phyloP scores from a whole-genome alignment of 2,329 filamentous ascomycete species.

The Huntiella savannae region DNA sequence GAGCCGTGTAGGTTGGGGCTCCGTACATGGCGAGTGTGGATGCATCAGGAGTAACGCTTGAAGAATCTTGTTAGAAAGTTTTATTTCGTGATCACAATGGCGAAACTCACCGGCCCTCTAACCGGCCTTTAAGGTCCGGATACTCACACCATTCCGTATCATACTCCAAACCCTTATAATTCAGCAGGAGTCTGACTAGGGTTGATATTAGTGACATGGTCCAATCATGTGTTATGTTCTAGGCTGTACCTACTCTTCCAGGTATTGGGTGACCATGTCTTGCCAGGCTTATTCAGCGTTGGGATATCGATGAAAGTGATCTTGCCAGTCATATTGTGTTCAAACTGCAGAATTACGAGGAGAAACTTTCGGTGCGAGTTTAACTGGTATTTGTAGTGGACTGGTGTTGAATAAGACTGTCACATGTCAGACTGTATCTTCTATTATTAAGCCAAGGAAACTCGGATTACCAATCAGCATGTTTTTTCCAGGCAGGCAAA shows the following conservation, averaged over 20 bases:
- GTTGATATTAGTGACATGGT: constrained; percentile 1
- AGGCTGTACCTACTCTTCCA: constrained; percentile 40
- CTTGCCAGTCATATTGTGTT: constrained; percentile 14
- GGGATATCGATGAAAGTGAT: constrained; percentile 45
- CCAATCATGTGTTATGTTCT: neutral
- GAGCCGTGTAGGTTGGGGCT: constrained; percentile 30
- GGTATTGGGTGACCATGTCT: constrained; percentile 46
- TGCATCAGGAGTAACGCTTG: constrained; percentile 24
- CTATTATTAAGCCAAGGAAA: no score
- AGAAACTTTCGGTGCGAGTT: no score
- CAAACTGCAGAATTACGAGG: no score
- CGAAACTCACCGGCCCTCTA: constrained; percentile 32
- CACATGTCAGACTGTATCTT: no score
- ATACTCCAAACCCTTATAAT: constrained; percentile 50
- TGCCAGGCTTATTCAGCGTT: constrained; percentile 24
- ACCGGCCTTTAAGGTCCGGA: constrained; percentile 38
- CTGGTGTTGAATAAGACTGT: no score
- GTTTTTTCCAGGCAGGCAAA: no score
- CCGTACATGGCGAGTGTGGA: neutral
- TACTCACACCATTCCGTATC: constrained; percentile 52
- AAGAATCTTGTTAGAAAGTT: neutral
- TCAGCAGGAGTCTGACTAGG: constrained; percentile 43
- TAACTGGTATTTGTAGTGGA: no score
- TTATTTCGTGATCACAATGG: neutral
- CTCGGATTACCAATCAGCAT: no score